Evolutionary conservation across 495 filamentous ascomycete genomes (phyloP).

Genomic region (Cercophora newfieldiana): DNA sequence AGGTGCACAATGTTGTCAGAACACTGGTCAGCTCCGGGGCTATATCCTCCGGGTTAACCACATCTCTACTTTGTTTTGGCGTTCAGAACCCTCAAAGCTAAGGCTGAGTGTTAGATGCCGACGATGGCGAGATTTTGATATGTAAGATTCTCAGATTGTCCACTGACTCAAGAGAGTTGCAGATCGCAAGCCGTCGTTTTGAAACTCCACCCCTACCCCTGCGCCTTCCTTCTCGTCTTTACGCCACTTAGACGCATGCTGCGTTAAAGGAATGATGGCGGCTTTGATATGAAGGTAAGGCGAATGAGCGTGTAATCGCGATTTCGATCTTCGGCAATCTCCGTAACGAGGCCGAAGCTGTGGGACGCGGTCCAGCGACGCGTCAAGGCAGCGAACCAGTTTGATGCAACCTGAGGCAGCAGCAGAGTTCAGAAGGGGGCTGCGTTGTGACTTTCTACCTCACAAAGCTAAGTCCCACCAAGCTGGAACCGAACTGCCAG

Average conservation of each 20-base stretch:
- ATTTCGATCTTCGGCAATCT: not conserved
- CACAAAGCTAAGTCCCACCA: not conserved
- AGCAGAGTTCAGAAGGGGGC: no score
- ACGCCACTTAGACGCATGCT: not conserved
- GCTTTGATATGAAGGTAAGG: no score
- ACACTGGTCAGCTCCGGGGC: no score
- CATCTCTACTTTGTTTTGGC: no score
- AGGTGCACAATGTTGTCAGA: no score
- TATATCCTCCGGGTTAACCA: no score
- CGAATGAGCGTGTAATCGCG: not conserved
- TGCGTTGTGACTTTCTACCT: not conserved
- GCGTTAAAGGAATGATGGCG: no score
- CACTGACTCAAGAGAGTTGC: not conserved
- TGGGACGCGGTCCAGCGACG: not conserved
- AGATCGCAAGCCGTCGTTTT: not conserved
- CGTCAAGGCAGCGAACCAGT: not conserved
- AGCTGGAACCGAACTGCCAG: no score
- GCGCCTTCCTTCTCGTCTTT: not conserved
- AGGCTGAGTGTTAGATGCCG: not conserved
- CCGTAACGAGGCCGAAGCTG: not conserved
- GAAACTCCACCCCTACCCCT: not conserved
- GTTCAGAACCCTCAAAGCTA: not conserved
- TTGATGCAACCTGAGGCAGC: no score
- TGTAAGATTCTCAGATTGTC: not conserved
- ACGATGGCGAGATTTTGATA: no score